Percentiles rank a stretch among this genome's conserved stretches.
These are phyloP conservation scores for Babesia sp. DNA, from an alignment of 169 alveolate species.

Conservation along the genomic window DNA sequence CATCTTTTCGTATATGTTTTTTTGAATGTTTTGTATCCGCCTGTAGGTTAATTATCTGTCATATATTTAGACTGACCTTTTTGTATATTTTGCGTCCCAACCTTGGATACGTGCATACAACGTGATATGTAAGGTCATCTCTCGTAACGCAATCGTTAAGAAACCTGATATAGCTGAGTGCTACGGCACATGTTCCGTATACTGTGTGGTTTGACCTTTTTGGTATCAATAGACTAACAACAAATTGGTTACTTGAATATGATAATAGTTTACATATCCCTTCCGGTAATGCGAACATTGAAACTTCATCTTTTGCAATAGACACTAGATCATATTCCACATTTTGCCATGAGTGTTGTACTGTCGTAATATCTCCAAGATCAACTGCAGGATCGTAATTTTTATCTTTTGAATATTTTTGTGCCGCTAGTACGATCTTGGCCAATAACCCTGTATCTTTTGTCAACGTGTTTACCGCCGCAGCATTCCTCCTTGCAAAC, in stretches of 20 bases:
- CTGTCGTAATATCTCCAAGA: neutral
- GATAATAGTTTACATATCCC: slow-evolving; percentile 15
- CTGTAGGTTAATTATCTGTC: neutral
- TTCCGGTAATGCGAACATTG: slow-evolving; percentile 23
- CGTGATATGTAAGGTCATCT: slow-evolving; percentile 18
- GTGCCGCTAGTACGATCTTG: slow-evolving; percentile 17
- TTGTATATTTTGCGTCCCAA: neutral
- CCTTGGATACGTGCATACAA: slow-evolving; percentile 32
- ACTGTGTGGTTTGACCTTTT: slow-evolving; percentile 19
- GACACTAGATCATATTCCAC: slow-evolving; percentile 25
- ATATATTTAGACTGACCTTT: neutral
- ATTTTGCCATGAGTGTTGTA: slow-evolving; percentile 34
- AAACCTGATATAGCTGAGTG: slow-evolving; percentile 40
- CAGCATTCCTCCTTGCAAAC: neutral
- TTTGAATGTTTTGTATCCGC: neutral
- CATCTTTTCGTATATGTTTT: neutral
- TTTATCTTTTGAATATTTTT: neutral
- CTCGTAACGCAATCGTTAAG: neutral
- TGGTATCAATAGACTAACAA: slow-evolving; percentile 9
- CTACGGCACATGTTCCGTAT: slow-evolving; percentile 16
- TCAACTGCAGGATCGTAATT: neutral
- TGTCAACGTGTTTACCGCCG: neutral
- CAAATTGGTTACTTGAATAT: slow-evolving; percentile 26
- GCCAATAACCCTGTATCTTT: slow-evolving; percentile 38
- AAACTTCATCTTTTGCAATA: slow-evolving; percentile 11